These are phyloP conservation scores for Sungouiozyma intestinalis DNA, from an alignment of 805 yeast genomes.

Conservation along the genomic window DNA sequence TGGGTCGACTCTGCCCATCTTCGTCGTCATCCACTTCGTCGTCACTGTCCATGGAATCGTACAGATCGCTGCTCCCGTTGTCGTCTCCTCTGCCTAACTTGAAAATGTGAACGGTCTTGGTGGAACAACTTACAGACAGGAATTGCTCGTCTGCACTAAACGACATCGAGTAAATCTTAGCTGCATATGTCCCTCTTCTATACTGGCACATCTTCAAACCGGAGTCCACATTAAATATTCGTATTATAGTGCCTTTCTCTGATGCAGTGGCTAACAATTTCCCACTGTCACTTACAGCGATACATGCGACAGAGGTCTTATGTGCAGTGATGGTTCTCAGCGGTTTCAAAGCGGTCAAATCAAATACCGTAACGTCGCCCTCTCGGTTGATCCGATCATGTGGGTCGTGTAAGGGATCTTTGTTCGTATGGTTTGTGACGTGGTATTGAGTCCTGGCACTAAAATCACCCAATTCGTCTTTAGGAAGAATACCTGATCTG, in stretches of 20 bases:
- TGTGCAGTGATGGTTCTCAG: constrained; percentile 65
- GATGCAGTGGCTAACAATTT: constrained; percentile 61
- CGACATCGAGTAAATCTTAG: constrained; percentile 63
- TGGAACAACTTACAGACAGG: constrained; percentile 76
- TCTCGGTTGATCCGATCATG: constrained; percentile 36
- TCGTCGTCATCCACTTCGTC: constrained; percentile 20
- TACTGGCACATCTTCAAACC: constrained; percentile 55
- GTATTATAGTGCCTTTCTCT: constrained; percentile 65
- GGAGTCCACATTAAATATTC: constrained; percentile 55
- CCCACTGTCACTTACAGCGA: constrained; percentile 57
- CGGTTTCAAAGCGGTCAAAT: constrained; percentile 52
- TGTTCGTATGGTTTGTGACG: background rate
- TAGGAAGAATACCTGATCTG: background rate
- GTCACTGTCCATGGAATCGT: constrained; percentile 15
- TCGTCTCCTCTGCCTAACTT: constrained; percentile 35
- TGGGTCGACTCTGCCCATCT: constrained; percentile 2
- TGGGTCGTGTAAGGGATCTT: background rate
- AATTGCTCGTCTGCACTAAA: constrained; percentile 64
- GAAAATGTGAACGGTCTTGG: constrained; percentile 90
- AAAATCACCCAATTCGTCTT: background rate
- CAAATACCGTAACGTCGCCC: constrained; percentile 63
- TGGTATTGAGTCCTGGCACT: no score
- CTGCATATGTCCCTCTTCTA: constrained; percentile 75
- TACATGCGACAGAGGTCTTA: constrained; percentile 53
- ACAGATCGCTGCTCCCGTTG: background rate